These are phyloP conservation scores for Hansfordia pulvinata DNA, from an alignment of 2,329 filamentous ascomycete species.

Conservation along the genomic window DNA sequence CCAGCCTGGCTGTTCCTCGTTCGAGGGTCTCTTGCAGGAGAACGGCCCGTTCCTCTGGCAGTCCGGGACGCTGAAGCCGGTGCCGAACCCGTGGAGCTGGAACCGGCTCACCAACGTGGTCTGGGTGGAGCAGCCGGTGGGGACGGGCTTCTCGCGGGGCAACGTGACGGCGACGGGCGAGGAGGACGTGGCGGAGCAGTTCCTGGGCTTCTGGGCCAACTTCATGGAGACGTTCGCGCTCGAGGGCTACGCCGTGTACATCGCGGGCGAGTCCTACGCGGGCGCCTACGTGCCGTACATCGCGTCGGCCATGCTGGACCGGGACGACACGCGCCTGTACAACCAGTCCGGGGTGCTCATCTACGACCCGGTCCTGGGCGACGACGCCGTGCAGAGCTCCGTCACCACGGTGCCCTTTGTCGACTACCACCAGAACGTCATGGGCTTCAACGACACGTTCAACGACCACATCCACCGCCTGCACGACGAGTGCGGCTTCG, in stretches of 20 bases:
- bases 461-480: slow-evolving; percentile 34
- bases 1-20: slow-evolving; percentile 43
- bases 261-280: slow-evolving; percentile 40
- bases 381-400: slow-evolving; percentile 24
- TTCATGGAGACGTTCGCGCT: slow-evolving; percentile 40
- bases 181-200: slow-evolving; percentile 55
- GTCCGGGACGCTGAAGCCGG: slow-evolving; percentile 52
- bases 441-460: slow-evolving; percentile 44
- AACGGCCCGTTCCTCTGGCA: slow-evolving; percentile 65
- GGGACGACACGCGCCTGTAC: slow-evolving; percentile 31
- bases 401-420: slow-evolving; percentile 39
- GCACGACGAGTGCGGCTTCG: slow-evolving; percentile 42
- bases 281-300: slow-evolving; percentile 43
- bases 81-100: slow-evolving; percentile 60
- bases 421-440: slow-evolving; percentile 38
- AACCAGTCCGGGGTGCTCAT: slow-evolving; percentile 42
- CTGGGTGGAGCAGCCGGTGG: slow-evolving; percentile 57
- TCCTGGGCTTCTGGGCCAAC: slow-evolving; percentile 59
- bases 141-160: slow-evolving; percentile 57
- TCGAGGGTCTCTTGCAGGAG: slow-evolving; percentile 60
- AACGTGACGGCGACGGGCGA: slow-evolving; percentile 50
- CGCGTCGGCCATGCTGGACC: slow-evolving; percentile 34
- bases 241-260: slow-evolving; percentile 35
- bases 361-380: slow-evolving; percentile 51
- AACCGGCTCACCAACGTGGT: slow-evolving; percentile 64